Base-by-base conservation (phyloP, 495 filamentous ascomycete genomes). In the Neurospora tetraspora region DNA sequence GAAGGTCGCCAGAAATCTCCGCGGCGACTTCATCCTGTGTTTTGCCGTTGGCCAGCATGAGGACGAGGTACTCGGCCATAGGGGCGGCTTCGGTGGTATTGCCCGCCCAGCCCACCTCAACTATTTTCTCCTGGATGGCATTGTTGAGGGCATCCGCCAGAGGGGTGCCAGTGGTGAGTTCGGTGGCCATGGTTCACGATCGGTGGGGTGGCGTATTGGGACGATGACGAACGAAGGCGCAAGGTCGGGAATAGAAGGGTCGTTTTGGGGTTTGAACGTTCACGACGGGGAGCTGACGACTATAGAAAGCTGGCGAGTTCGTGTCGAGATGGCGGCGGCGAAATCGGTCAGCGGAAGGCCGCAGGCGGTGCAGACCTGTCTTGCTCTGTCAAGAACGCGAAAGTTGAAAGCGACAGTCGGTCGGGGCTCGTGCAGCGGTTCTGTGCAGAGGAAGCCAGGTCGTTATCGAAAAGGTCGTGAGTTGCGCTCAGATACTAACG, bases 41-140 rank as follows among this genome's bases (percentile, higher is more conserved):
- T 82, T 97, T 97, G 72, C 94, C 93, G 80, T 98, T 98, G 72
- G 91, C 93, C 38, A 99, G 87, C 95, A 98, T 98, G 71, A 97
- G 86, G 65, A 97, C 91, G 74, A 99, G 95, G 80, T 98, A 99
- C 82, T 99, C 96, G 53, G 93, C 91, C 72, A 99, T 86, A 14
- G 94, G 92, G 18, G 91, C 90, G 77, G 93, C 95, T 78, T 94
- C 93, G 74, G 88, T 86, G 72, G 89, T 91, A 53, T 91, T 92
- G 61, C 90, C 89, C 59, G 89, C 92, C 96, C 95, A 98, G 72
- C 94, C 94, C 72, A 94, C 91, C 81, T 99, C 95, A n/a, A 94
- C 89, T 76, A 99, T 83, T 82, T 98, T 98, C n/a, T 92, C 91
- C 80, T 95, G 92, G 70, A 97, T 92, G 47, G 87, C 90, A 81